A percentile compares a stretch with the other conserved stretches of the same genome.
Evolutionary conservation across 2,329 filamentous ascomycete genomes (phyloP).

Genomic region (Fusarium newnesense): DNA sequence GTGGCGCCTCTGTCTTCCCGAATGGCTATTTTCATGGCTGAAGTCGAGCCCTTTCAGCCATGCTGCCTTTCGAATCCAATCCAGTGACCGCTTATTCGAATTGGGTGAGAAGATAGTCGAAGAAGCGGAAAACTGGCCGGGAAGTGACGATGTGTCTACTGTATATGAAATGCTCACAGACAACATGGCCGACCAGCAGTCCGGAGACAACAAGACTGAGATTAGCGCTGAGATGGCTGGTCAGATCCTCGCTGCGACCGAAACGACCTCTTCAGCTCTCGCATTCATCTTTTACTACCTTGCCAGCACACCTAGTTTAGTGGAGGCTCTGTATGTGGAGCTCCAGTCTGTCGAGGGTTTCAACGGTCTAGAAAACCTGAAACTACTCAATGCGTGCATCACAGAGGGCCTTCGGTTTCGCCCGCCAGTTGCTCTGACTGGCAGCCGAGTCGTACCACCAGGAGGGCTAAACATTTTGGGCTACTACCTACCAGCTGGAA

Average conservation of each 20-base stretch:
- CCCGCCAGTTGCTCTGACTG: neutral
- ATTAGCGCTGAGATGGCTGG: neutral
- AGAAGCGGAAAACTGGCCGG: neutral
- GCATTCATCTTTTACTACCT: neutral
- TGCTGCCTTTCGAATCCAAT: neutral
- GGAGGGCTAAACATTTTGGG: neutral
- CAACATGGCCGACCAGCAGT: neutral
- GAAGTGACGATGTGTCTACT: neutral
- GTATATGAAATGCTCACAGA: neutral
- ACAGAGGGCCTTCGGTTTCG: neutral
- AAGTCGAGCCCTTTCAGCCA: neutral
- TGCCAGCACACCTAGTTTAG: neutral
- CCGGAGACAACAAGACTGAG: neutral
- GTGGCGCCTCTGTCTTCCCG: neutral
- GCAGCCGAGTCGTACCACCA: neutral
- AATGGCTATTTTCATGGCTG: neutral
- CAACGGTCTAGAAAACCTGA: neutral
- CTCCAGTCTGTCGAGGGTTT: neutral
- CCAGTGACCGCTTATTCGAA: neutral
- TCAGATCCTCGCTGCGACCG: neutral
- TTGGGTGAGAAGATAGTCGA: neutral
- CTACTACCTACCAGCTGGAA: neutral
- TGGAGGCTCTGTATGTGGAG: neutral
- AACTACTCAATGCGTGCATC: neutral
- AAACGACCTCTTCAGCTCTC: neutral